Evolutionary conservation across 2,329 filamentous ascomycete species (phyloP).

Genomic region (Metarhizium brunneum): DNA sequence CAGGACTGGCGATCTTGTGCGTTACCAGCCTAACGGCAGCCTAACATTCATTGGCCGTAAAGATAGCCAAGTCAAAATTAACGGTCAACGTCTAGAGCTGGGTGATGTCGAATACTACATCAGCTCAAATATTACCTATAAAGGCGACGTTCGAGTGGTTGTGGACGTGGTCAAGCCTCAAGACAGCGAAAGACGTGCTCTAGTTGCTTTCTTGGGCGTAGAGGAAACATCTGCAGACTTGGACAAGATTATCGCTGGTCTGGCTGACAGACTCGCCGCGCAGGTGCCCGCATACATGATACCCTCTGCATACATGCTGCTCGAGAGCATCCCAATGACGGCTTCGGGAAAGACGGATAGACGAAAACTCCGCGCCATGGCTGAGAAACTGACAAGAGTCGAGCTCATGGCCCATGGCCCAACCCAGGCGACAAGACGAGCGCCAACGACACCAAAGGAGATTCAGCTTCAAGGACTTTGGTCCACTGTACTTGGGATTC

Average conservation of each 20-base stretch:
- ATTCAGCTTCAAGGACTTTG: slow-evolving; percentile 7
- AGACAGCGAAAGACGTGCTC: not conserved
- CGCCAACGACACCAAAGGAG: not conserved
- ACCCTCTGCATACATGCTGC: slow-evolving; percentile 8
- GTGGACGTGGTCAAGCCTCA: not conserved
- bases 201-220: not conserved
- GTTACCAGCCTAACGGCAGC: slow-evolving; percentile 1
- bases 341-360: slow-evolving; percentile 13
- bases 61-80: slow-evolving; percentile 12
- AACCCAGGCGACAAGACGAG: not conserved
- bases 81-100: slow-evolving; percentile 13
- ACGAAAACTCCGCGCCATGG: slow-evolving; percentile 5
- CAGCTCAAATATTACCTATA: not conserved
- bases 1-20: slow-evolving; percentile 11
- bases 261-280: not conserved
- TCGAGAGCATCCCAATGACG: slow-evolving; percentile 9
- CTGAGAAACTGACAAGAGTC: slow-evolving; percentile 5
- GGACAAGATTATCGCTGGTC: not conserved
- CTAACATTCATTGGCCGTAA: slow-evolving; percentile 11
- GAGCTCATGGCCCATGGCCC: slow-evolving; percentile 1
- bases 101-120: slow-evolving; percentile 10
- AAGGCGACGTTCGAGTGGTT: not conserved
- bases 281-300: slow-evolving; percentile 9
- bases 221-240: not conserved
- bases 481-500: slow-evolving; percentile 5